Evolutionary conservation across 176 grass and related monocot species (phyloP).

Genomic region (Hordeum vulgare): DNA sequence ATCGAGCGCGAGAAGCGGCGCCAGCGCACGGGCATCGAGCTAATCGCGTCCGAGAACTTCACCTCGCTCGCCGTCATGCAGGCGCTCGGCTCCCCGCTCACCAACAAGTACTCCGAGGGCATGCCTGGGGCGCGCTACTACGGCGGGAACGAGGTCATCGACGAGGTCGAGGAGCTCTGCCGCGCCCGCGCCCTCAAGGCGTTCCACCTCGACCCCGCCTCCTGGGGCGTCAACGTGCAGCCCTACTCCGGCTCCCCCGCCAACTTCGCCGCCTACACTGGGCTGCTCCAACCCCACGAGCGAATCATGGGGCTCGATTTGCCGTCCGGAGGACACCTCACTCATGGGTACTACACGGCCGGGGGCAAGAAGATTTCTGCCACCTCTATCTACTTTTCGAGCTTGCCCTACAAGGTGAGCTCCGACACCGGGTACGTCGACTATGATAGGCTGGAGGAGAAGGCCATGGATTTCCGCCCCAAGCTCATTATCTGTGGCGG

Average conservation of each 20-base stretch:
- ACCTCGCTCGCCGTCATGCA: conserved; percentile 54
- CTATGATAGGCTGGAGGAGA: conserved; percentile 14
- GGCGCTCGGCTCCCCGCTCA: conserved; percentile 55
- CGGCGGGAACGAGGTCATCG: conserved; percentile 69
- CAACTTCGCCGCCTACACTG: conserved; percentile 66
- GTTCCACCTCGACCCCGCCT: conserved; percentile 38
- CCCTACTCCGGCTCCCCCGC: conserved; percentile 63
- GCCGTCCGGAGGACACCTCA: conserved; percentile 70
- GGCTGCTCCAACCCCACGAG: conserved; percentile 55
- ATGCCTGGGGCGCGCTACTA: conserved; percentile 56
- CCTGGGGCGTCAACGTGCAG: conserved; percentile 79
- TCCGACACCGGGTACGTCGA: conserved; percentile 57
- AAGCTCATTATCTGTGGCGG: conserved; percentile 9
- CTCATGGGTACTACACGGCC: conserved; percentile 53
- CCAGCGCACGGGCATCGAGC: conserved; percentile 58
- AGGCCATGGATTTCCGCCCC: conserved; percentile 3
- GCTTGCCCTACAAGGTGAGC: conserved; percentile 61
- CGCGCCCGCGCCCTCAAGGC: conserved; percentile 41
- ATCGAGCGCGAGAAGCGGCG: conserved; percentile 47
- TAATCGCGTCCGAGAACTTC: conserved; percentile 74
- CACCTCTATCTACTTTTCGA: conserved; percentile 62
- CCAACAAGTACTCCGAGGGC: conserved; percentile 81
- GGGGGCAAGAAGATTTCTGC: conserved; percentile 65
- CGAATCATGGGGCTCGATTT: conserved; percentile 77
- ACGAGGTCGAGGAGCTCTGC: conserved; percentile 60